Conservation (phyloP, 768 basidiomycete genomes). For the Wakefieldia striispora region DNA sequence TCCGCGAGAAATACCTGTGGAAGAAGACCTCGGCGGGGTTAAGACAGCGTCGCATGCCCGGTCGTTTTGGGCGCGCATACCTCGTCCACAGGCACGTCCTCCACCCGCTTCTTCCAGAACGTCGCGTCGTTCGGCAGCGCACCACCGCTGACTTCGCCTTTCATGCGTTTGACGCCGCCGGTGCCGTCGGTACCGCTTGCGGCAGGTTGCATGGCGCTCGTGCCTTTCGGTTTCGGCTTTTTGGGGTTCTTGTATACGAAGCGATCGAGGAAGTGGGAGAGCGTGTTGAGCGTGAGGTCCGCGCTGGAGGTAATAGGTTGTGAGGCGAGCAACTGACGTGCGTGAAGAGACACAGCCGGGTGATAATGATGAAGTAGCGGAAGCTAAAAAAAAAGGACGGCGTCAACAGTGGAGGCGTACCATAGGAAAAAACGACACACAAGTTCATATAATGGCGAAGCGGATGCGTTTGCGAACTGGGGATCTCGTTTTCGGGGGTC, state of each 20-base stretch:
- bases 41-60: not conserved
- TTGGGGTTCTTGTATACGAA: conserved; percentile 98
- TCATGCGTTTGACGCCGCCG: conserved; percentile 71
- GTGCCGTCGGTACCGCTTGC: conserved; percentile 59
- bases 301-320: conserved; percentile 77
- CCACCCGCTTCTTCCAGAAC: conserved; percentile 67
- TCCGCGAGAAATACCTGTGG: conserved; percentile 82
- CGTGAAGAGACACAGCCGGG: conserved; percentile 84
- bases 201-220: conserved; percentile 94
- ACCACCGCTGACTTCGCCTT: conserved; percentile 49
- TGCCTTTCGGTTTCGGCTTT: conserved; percentile 66
- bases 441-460: conserved; percentile 86
- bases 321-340: conserved; percentile 71
- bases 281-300: conserved; percentile 89
- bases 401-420: not conserved
- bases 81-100: conserved; percentile 86
- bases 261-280: conserved; percentile 93
- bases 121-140: conserved; percentile 67
- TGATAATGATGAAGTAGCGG: conserved; percentile 87
- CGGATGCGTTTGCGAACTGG: conserved; percentile 75
- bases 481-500: conserved; percentile 92
- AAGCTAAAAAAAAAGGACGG: conserved; percentile 45
- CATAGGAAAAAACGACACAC: conserved; percentile 43
- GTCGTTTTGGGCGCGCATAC: conserved; percentile 37
- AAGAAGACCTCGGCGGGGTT: conserved; percentile 70